Percentiles rank a stretch among this genome's conserved stretches.
Evolutionary conservation across 768 basidiomycete species (phyloP).

Genomic region (Porphyrellus cyaneotinctus): DNA sequence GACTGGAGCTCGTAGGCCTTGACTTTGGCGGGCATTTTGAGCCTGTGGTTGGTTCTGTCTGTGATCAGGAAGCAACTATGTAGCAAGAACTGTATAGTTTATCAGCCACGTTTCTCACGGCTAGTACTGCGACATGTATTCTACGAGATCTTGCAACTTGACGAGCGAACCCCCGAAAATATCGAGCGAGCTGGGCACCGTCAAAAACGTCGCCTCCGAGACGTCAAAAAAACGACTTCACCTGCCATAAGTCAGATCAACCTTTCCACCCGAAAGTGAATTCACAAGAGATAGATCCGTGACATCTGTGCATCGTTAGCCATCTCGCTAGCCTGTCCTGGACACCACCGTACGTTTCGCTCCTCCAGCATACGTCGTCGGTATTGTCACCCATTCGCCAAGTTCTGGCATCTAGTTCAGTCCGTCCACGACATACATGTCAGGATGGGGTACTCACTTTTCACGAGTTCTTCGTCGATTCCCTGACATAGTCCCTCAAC

Average conservation of each 20-base stretch:
- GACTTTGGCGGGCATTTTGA: conserved; percentile 85
- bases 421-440: background rate
- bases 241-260: conserved; percentile 42
- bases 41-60: conserved; percentile 24
- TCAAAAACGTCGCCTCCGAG: background rate
- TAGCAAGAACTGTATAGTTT: conserved; percentile 38
- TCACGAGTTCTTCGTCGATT: conserved; percentile 86
- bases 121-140: background rate
- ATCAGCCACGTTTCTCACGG: conserved; percentile 41
- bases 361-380: conserved; percentile 96
- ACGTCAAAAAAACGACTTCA: conserved; percentile 19
- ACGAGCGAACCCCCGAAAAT: conserved; percentile 69
- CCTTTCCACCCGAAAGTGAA: conserved; percentile 71
- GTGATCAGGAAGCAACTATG: conserved; percentile 27
- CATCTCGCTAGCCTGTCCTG: background rate
- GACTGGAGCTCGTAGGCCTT: conserved; percentile 96
- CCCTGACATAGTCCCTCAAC: conserved; percentile 97
- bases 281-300: conserved; percentile 80
- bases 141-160: conserved; percentile 49
- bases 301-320: conserved; percentile 50
- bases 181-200: conserved; percentile 48
- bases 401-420: conserved; percentile 50
- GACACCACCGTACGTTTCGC: conserved; percentile 61
- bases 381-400: conserved; percentile 87
- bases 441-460: conserved; percentile 45